Base-by-base conservation (phyloP, 1,139 yeast species). In the Lodderomyces beijingensis region DNA sequence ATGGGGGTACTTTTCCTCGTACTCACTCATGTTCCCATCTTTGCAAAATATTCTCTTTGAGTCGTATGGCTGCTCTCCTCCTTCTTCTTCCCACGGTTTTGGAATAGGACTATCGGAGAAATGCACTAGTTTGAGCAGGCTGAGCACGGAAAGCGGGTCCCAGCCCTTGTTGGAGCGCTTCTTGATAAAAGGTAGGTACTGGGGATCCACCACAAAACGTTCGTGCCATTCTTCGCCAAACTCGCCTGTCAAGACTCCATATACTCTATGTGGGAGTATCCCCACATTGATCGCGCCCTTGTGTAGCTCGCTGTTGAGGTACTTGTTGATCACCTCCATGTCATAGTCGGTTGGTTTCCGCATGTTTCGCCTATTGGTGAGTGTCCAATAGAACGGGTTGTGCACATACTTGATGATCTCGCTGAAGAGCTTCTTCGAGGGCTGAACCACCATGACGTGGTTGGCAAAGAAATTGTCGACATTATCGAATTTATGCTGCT, bases 221-320 rank as follows among this genome's bases (percentile, higher is more conserved):
- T 47, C 32, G 47, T 59, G 62, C 37, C 42, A 37, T 17, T 35
- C 21, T 34, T 62, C 62, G 27, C 63, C 54, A 37, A 72, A 68
- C 39, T 73, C 78, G 5, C 77, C 77, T 0, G 76, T 62, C 15
- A 71, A 47, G 4, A 71, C 63, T 3, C 73, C 74, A 41, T 72
- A 70, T 3, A 60, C 56, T 16, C 59, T 48, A 45, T 70, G 77
- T 3, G 77, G 76, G 22, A 73, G 42, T 1, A 70, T 47, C 1
- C 66, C 62, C 9, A 65, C 43, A 28, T 56, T 51, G 5, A 64
- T 50, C 16, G 32, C 41, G 15, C 36, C 22, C 11, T 45, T 45
- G 18, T 45, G 46, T 18, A 58, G 38, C 28, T 51, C 43, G 29
- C 43, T 44, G 30, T 55, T 46, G 36, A 65, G 46, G 25, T 51